These are phyloP conservation scores for Stemphylium lycopersici DNA, from an alignment of 2,329 filamentous ascomycete genomes.

Conservation along the genomic window DNA sequence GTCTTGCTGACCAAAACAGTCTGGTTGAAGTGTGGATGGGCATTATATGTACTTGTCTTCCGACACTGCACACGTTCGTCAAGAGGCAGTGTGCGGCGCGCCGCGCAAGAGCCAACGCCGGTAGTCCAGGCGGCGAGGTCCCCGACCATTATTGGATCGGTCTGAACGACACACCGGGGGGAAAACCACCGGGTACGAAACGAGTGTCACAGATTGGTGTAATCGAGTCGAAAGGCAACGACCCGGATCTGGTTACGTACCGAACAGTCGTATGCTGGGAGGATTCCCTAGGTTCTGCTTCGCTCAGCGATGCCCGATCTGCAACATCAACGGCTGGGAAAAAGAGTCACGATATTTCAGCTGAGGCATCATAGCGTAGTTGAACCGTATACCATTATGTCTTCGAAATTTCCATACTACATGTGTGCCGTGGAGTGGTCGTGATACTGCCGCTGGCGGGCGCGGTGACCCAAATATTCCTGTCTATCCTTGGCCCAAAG, in stretches of 20 bases:
- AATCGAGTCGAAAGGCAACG: background rate
- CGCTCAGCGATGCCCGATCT: background rate
- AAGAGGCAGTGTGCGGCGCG: background rate
- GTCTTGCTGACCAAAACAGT: constrained; percentile 8
- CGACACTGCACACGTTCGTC: constrained; percentile 18
- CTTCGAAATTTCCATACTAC: background rate
- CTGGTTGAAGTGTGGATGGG: constrained; percentile 25
- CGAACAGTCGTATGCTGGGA: background rate
- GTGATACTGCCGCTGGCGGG: background rate
- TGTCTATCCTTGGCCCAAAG: background rate
- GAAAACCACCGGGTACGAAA: background rate
- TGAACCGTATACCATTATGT: background rate
- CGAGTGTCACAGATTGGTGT: background rate
- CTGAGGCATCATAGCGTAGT: too few relatives aligned
- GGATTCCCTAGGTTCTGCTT: background rate
- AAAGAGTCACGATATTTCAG: background rate
- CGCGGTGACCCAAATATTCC: background rate
- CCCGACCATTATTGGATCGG: constrained; percentile 1
- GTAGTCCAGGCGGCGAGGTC: background rate
- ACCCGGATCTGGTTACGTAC: background rate
- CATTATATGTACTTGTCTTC: constrained; percentile 24
- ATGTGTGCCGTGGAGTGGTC: background rate
- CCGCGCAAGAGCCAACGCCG: background rate
- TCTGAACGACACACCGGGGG: background rate
- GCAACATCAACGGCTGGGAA: background rate